phyloP scores from a whole-genome alignment of 441 rosid genomes.

The Populus hybrid region DNA sequence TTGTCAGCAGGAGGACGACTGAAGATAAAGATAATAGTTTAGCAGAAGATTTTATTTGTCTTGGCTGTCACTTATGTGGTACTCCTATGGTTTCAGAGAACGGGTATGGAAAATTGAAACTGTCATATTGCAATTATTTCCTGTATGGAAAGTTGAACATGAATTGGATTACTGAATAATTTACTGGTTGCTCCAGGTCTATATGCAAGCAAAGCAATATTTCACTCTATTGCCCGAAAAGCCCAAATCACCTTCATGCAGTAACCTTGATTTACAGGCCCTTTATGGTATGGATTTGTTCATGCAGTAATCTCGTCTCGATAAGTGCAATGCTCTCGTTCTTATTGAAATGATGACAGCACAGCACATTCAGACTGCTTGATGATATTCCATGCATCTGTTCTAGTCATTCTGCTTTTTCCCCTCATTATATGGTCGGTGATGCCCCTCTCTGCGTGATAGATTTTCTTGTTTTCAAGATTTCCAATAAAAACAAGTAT shows the following conservation, averaged over 20 bases:
- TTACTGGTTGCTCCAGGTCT: slow-evolving; percentile 27
- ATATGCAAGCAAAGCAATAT: slow-evolving; percentile 21
- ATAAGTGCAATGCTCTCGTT: neutral
- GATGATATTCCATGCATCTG: neutral
- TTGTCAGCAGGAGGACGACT: slow-evolving; percentile 44
- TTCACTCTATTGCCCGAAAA: slow-evolving; percentile 42
- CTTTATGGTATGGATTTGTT: slow-evolving; percentile 36
- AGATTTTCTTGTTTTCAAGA: neutral
- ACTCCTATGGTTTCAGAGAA: slow-evolving; percentile 36
- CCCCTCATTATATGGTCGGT: neutral
- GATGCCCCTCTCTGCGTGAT: neutral
- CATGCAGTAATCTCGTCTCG: slow-evolving; percentile 4
- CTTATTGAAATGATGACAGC: neutral
- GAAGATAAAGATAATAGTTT: slow-evolving; percentile 19
- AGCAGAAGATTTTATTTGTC: slow-evolving; percentile 48
- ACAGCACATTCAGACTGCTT: neutral
- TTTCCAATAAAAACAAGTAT: neutral
- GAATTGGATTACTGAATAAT: slow-evolving; percentile 3
- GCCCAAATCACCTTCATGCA: slow-evolving; percentile 44
- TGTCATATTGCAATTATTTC: slow-evolving; percentile 9
- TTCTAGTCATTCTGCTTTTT: neutral
- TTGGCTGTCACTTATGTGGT: slow-evolving; percentile 51
- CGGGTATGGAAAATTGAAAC: slow-evolving; percentile 25
- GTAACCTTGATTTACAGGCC: slow-evolving; percentile 49
- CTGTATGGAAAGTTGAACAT: neutral